Conservation (phyloP, 345 rosid genomes). For the Eucalyptus globulus region DNA sequence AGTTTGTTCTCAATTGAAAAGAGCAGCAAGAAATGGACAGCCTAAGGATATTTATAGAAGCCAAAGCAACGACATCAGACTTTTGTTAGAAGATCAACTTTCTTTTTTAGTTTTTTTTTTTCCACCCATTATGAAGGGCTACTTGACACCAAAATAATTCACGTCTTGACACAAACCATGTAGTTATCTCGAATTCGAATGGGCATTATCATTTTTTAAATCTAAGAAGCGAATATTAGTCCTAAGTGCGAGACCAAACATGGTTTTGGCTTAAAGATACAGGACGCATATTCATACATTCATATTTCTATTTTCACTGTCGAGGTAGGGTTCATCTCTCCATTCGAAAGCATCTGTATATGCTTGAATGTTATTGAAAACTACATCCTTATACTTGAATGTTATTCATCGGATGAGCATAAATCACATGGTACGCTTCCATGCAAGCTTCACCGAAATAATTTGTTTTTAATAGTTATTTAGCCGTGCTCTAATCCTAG, state of each 20-base stretch:
- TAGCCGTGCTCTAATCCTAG: background rate
- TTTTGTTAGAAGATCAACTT: background rate
- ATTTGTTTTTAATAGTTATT: background rate
- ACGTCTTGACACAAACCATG: background rate
- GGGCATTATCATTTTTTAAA: background rate
- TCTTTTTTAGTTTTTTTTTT: background rate
- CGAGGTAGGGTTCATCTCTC: background rate
- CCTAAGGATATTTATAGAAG: background rate
- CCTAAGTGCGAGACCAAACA: background rate
- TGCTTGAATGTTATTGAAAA: background rate
- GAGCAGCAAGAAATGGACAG: background rate
- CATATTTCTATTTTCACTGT: background rate
- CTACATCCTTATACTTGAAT: background rate
- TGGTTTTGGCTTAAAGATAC: background rate
- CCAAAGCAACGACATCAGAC: background rate
- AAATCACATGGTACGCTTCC: background rate
- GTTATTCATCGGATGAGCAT: background rate
- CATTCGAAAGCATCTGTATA: background rate
- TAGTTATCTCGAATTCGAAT: background rate
- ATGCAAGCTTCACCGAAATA: background rate
- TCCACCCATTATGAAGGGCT: background rate
- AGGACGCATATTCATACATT: background rate
- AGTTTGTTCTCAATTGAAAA: background rate
- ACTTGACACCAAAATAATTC: background rate
- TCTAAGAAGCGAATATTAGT: background rate